phyloP scores from a whole-genome alignment of 768 basidiomycete species.

The Porphyrellus cyaneotinctus region DNA sequence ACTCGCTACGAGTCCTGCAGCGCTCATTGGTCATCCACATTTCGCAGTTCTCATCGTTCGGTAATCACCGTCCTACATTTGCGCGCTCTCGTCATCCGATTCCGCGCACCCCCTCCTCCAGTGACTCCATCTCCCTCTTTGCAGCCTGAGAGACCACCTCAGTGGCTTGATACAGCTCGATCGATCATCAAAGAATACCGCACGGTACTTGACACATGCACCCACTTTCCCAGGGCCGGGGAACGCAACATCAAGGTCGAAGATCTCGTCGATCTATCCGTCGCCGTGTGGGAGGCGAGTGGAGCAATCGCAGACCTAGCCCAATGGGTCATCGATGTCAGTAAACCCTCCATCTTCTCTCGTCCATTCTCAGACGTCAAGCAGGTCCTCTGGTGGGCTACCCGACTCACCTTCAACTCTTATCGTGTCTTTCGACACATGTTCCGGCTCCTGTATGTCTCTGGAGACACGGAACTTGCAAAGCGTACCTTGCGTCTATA shows the following conservation, averaged over 20 bases:
- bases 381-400: conserved; percentile 91
- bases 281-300: conserved; percentile 76
- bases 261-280: conserved; percentile 76
- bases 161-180: conserved; percentile 64
- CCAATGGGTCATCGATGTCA: conserved; percentile 79
- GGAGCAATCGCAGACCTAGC: conserved; percentile 60
- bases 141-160: conserved; percentile 33
- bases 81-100: conserved; percentile 61
- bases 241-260: conserved; percentile 75
- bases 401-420: conserved; percentile 90
- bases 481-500: conserved; percentile 78
- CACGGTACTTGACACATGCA: conserved; percentile 60
- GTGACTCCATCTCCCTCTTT: conserved; percentile 11
- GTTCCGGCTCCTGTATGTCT: conserved; percentile 63
- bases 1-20: conserved; percentile 57
- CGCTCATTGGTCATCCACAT: conserved; percentile 72
- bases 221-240: conserved; percentile 78
- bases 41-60: conserved; percentile 73
- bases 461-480: conserved; percentile 58
- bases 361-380: background rate
- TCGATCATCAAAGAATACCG: conserved; percentile 70
- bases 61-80: conserved; percentile 68
- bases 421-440: conserved; percentile 83
- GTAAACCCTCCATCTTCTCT: conserved; percentile 27
- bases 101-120: conserved; percentile 25